These are phyloP conservation scores for Prunus persica DNA, from an alignment of 306 rosid species.

Conservation along the genomic window Prunus_persica_NCBIv2 NC_034010.1:21948501-21949000, in stretches of 20 bases:
- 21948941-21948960: slow-evolving; percentile 91
- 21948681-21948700: slow-evolving; percentile 93
- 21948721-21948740: slow-evolving; percentile 97
- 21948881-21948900: slow-evolving; percentile 95
- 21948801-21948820: slow-evolving; percentile 98
- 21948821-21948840: slow-evolving; percentile 95
- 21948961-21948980: slow-evolving; percentile 90
- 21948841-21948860: slow-evolving; percentile 96
- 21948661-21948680: slow-evolving; percentile 98
- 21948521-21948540: slow-evolving; percentile 97
- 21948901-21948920: slow-evolving; percentile 92
- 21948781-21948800: slow-evolving; percentile 87
- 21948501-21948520: slow-evolving; percentile 95
- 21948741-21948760: slow-evolving; percentile 92
- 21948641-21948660: slow-evolving; percentile 88
- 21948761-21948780: slow-evolving; percentile 90
- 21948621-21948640: slow-evolving; percentile 82
- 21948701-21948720: slow-evolving; percentile 96
- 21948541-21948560: slow-evolving; percentile 97
- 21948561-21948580: slow-evolving; percentile 88
- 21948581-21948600: slow-evolving; percentile 94
- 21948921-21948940: slow-evolving; percentile 91
- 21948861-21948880: slow-evolving; percentile 82
- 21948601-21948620: slow-evolving; percentile 90
- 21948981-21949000: slow-evolving; percentile 87